These are phyloP conservation scores for Ceratobasidium sp. DNA, from an alignment of 1,284 basidiomycete genomes.

Conservation along the genomic window DNA sequence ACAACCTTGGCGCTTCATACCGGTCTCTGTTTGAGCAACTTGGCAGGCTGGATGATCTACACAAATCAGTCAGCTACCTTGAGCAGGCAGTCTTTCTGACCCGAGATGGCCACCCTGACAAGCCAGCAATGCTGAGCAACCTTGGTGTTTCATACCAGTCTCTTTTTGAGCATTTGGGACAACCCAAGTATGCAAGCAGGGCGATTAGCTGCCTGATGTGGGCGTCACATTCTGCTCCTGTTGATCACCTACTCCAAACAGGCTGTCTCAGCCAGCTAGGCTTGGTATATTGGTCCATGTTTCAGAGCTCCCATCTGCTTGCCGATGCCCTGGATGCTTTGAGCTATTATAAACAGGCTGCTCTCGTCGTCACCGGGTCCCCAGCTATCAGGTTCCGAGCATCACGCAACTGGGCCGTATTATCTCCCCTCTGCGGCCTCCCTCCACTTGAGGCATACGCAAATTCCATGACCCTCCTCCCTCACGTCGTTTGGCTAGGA, in stretches of 20 bases:
- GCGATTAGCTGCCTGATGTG: too few relatives aligned
- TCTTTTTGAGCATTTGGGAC: not conserved
- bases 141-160: not conserved
- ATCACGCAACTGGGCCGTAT: not conserved
- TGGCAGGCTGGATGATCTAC: not conserved
- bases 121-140: not conserved
- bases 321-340: not conserved
- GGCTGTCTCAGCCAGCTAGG: too few relatives aligned
- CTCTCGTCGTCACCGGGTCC: not conserved
- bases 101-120: not conserved
- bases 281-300: not conserved
- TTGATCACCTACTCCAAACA: too few relatives aligned
- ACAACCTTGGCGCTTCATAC: not conserved
- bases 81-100: not conserved
- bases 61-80: too few relatives aligned
- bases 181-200: not conserved
- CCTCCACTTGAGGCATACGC: not conserved
- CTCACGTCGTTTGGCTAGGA: conserved; percentile 13
- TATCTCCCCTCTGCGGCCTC: not conserved
- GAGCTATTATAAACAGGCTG: not conserved
- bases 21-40: not conserved
- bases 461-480: not conserved
- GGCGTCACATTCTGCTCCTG: too few relatives aligned
- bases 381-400: not conserved
- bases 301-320: not conserved